phyloP scores from a whole-genome alignment of 768 basidiomycete genomes.

The Leccinum broughii region DNA sequence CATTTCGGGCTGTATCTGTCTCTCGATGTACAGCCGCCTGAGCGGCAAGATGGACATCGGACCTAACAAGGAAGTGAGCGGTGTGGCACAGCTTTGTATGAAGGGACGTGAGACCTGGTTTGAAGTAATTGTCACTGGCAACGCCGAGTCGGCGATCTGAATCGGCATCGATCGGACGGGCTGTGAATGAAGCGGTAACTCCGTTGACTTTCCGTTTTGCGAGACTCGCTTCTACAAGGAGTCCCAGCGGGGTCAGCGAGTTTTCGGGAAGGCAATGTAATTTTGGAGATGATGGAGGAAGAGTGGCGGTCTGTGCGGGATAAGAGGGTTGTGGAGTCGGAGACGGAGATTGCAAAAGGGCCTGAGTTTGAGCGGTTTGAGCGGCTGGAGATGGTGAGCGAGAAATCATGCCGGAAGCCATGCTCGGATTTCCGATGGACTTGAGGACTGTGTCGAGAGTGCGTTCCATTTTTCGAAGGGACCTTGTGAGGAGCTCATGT shows the following conservation, averaged over 20 bases:
- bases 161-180: slow-evolving; percentile 37
- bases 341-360: slow-evolving; percentile 54
- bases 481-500: slow-evolving; percentile 78
- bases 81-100: neutral
- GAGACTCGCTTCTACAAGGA: slow-evolving; percentile 87
- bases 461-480: slow-evolving; percentile 86
- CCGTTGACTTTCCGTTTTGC: slow-evolving; percentile 68
- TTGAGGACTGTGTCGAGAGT: slow-evolving; percentile 90
- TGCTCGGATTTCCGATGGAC: slow-evolving; percentile 82
- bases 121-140: slow-evolving; percentile 88
- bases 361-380: slow-evolving; percentile 52
- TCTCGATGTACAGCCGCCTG: slow-evolving; percentile 80
- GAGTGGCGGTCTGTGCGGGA: slow-evolving; percentile 22
- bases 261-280: slow-evolving; percentile 92
- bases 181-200: slow-evolving; percentile 41
- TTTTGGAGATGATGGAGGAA: slow-evolving; percentile 66
- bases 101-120: slow-evolving; percentile 60
- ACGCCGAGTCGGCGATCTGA: slow-evolving; percentile 65
- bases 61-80: slow-evolving; percentile 42
- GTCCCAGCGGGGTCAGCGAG: slow-evolving; percentile 85
- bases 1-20: slow-evolving; percentile 92
- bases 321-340: slow-evolving; percentile 46
- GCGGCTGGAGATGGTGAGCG: slow-evolving; percentile 71
- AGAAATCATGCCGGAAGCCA: slow-evolving; percentile 78
- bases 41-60: slow-evolving; percentile 89